phyloP scores from a whole-genome alignment of 139 green algal genomes.

The Ostreobium quekettii region DNA sequence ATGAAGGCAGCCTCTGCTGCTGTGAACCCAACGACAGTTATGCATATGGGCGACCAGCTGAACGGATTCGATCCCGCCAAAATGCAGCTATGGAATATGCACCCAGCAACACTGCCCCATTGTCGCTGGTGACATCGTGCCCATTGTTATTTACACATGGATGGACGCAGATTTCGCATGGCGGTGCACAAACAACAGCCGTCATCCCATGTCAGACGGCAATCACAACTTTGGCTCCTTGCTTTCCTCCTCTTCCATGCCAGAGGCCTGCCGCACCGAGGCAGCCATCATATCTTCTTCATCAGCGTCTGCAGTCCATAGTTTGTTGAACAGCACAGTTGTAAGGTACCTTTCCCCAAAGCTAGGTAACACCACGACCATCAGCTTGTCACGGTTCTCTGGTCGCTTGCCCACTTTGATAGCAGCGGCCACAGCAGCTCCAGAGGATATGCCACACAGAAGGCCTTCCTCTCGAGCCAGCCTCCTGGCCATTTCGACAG shows the following conservation, averaged over 20 bases:
- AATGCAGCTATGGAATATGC: too few species aligned
- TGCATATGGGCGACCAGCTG: too few species aligned
- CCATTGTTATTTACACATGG: too few species aligned
- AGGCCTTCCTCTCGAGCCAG: constrained; percentile 90
- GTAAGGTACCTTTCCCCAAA: constrained; percentile 94
- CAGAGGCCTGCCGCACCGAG: constrained; percentile 39
- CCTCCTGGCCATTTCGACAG: constrained; percentile 78
- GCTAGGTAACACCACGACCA: constrained; percentile 81
- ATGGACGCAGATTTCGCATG: too few species aligned
- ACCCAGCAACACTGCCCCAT: too few species aligned
- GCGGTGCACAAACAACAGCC: too few species aligned
- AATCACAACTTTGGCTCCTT: constrained; percentile 43
- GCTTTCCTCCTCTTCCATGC: constrained; percentile 32
- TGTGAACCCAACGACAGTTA: too few species aligned
- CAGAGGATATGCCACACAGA: constrained; percentile 82
- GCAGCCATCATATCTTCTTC: constrained; percentile 52
- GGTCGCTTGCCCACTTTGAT: constrained; percentile 50
- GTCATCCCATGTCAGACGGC: too few species aligned
- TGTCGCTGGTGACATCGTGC: too few species aligned
- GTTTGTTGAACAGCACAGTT: constrained; percentile 78
- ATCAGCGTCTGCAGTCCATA: constrained; percentile 57
- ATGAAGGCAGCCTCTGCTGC: too few species aligned
- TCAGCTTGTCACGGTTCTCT: constrained; percentile 90
- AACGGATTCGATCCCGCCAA: too few species aligned
- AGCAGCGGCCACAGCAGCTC: constrained; percentile 60